Percentiles rank a stretch among this genome's conserved stretches.
These are phyloP conservation scores for Colletotrichum noveboracense DNA, from an alignment of 2,329 filamentous ascomycete genomes.

Conservation along the genomic window DNA sequence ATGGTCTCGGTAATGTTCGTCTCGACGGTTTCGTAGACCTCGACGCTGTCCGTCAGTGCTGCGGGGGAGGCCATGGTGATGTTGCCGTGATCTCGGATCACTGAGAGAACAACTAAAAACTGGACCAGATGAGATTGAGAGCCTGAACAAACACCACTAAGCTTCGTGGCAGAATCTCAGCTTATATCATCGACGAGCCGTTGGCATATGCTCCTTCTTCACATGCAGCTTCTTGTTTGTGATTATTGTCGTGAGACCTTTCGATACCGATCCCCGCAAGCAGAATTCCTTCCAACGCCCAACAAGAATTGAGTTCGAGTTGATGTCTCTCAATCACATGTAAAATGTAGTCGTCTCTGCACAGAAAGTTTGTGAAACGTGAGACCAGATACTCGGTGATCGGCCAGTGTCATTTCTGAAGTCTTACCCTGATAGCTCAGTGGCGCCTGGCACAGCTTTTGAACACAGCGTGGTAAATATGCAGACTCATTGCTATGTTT, in stretches of 20 bases:
- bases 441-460: neutral
- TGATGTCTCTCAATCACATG: neutral
- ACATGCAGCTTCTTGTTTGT: neutral
- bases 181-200: neutral
- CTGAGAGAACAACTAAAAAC: neutral
- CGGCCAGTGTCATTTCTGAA: neutral
- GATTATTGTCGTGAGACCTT: neutral
- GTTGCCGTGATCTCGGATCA: neutral
- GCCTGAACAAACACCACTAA: accelerated
- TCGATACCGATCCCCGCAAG: neutral
- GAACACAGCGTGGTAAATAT: neutral
- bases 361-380: neutral
- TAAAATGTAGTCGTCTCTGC: neutral
- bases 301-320: neutral
- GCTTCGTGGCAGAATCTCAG: neutral
- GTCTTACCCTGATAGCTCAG: neutral
- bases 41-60: neutral
- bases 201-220: neutral
- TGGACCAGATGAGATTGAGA: neutral
- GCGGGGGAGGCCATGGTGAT: neutral
- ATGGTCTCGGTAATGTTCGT: neutral
- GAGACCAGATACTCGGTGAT: neutral
- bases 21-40: neutral
- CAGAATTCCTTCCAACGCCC: neutral
- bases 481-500: neutral